Percentiles rank a stretch among this genome's conserved stretches.
phyloP scores from a whole-genome alignment of 352 stramenopile genomes.

The Phytophthora syringae region DNA sequence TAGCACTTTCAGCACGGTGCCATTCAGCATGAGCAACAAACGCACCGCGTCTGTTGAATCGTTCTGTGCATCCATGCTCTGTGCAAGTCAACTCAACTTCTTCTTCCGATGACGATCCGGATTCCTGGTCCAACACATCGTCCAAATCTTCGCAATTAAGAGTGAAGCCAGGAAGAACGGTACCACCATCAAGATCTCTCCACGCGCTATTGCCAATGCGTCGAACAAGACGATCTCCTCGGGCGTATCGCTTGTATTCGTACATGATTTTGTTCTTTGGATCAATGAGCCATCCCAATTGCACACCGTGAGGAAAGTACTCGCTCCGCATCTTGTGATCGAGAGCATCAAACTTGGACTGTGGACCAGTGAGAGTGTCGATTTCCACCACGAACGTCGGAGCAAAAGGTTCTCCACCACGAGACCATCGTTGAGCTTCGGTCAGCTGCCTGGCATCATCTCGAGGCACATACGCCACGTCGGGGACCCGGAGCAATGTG shows the following conservation, averaged over 20 bases:
- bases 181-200: constrained; percentile 34
- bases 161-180: constrained; percentile 29
- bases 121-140: constrained; percentile 24
- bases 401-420: constrained; percentile 25
- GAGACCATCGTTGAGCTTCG: constrained; percentile 16
- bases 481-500: constrained; percentile 8
- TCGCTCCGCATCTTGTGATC: constrained; percentile 16
- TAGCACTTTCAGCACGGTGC: constrained; percentile 18
- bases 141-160: constrained; percentile 25
- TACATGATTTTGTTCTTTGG: constrained; percentile 3
- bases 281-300: constrained; percentile 27
- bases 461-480: constrained; percentile 6
- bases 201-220: constrained; percentile 21
- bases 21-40: constrained; percentile 4
- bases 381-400: constrained; percentile 25
- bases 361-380: constrained; percentile 19
- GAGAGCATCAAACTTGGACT: constrained; percentile 2
- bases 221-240: constrained; percentile 13
- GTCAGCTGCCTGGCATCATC: constrained; percentile 1
- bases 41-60: constrained; percentile 1
- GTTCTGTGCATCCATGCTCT: not conserved
- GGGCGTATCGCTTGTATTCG: constrained; percentile 21
- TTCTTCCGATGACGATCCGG: constrained; percentile 31
- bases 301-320: constrained; percentile 22
- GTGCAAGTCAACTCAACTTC: constrained; percentile 16